Evolutionary conservation across 306 rosid genomes (phyloP).

Genomic region (Delonix regia): DNA sequence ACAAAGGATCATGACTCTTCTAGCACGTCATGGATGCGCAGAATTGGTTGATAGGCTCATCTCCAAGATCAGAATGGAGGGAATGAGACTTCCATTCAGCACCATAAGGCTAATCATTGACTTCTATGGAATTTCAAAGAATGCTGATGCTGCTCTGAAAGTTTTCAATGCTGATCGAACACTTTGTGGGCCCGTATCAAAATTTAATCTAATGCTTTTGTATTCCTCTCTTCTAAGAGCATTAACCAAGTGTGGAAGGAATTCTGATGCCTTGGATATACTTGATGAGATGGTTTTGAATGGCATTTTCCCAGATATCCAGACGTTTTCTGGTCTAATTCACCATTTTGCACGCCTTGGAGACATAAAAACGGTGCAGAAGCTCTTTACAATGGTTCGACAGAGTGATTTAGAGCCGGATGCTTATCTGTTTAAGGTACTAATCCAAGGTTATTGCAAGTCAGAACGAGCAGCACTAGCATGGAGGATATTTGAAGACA

Average conservation of each 20-base stretch:
- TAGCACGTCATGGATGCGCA: slow-evolving; percentile 63
- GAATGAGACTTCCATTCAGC: slow-evolving; percentile 72
- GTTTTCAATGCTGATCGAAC: slow-evolving; percentile 61
- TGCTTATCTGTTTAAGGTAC: slow-evolving; percentile 65
- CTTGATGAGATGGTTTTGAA: slow-evolving; percentile 77
- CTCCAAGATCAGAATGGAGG: slow-evolving; percentile 67
- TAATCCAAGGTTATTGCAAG: slow-evolving; percentile 81
- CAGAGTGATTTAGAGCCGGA: slow-evolving; percentile 76
- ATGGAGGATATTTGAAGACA: slow-evolving; percentile 75
- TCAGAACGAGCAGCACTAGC: slow-evolving; percentile 73
- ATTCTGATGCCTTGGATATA: slow-evolving; percentile 59
- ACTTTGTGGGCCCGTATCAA: slow-evolving; percentile 67
- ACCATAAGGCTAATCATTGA: slow-evolving; percentile 76
- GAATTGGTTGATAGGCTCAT: slow-evolving; percentile 72
- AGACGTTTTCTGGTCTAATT: slow-evolving; percentile 78
- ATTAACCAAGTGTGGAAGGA: slow-evolving; percentile 67
- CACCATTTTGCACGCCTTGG: slow-evolving; percentile 62
- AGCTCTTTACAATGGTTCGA: slow-evolving; percentile 68
- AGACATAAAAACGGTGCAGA: slow-evolving; percentile 74
- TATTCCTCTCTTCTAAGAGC: slow-evolving; percentile 80
- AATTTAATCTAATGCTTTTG: slow-evolving; percentile 62
- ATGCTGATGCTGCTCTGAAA: slow-evolving; percentile 79
- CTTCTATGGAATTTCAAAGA: slow-evolving; percentile 76
- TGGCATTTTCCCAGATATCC: slow-evolving; percentile 73
- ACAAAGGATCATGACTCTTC: slow-evolving; percentile 69